Percentiles rank a stretch among this genome's conserved stretches.
Evolutionary conservation across 495 filamentous ascomycete genomes (phyloP).

Genomic region (Penicillium argentinense): DNA sequence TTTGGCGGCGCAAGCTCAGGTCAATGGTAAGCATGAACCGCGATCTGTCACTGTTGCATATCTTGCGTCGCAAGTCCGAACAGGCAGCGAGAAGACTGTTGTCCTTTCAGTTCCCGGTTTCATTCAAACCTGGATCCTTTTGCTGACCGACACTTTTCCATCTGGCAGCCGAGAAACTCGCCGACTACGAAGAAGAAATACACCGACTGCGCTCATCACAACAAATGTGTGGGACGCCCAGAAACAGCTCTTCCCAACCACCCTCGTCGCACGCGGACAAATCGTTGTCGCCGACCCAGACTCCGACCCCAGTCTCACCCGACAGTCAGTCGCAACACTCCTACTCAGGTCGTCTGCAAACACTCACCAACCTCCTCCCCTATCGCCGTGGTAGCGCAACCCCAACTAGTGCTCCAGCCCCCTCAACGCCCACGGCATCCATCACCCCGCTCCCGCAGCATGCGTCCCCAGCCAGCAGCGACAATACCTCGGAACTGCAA

Average conservation of each 20-base stretch:
- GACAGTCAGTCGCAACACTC: constrained; percentile 40
- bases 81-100: not conserved
- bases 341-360: constrained; percentile 45
- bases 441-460: constrained; percentile 18
- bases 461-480: constrained; percentile 23
- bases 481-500: constrained; percentile 58
- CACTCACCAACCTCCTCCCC: constrained; percentile 67
- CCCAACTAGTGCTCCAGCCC: constrained; percentile 18
- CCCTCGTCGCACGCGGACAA: constrained; percentile 28
- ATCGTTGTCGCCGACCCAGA: constrained; percentile 21
- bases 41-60: not conserved
- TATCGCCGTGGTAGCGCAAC: constrained; percentile 53
- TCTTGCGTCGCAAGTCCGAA: not conserved
- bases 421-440: constrained; percentile 1
- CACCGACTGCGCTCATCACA: constrained; percentile 56
- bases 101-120: no score
- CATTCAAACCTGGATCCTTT: not conserved
- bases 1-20: constrained; percentile 73
- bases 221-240: constrained; percentile 26
- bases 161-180: constrained; percentile 67
- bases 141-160: constrained; percentile 11
- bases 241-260: constrained; percentile 34
- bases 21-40: constrained; percentile 58
- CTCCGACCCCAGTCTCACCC: constrained; percentile 26
- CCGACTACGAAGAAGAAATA: constrained; percentile 94